phyloP scores from a whole-genome alignment of 1,284 basidiomycete species.

The Pseudozyma pruni region DNA sequence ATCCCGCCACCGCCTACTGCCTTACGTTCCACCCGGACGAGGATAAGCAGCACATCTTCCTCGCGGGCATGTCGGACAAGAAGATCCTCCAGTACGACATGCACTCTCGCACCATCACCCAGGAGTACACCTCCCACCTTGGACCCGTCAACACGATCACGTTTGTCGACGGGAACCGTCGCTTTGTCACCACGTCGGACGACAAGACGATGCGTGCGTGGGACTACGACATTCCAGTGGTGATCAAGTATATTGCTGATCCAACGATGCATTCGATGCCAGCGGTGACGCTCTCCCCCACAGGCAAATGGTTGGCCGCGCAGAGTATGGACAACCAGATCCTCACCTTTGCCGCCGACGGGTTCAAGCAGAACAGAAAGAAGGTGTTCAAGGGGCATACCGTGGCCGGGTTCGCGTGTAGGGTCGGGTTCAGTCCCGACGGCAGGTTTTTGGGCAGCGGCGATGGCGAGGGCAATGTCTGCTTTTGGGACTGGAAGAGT shows the following conservation, averaged over 20 bases:
- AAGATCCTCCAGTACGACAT: conserved; percentile 99
- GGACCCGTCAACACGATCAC: conserved; percentile 98
- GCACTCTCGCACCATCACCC: conserved; percentile 88
- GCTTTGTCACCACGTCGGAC: conserved; percentile 97
- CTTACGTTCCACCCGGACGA: conserved; percentile 94
- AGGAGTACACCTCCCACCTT: conserved; percentile 98
- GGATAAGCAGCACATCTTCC: conserved; percentile 94
- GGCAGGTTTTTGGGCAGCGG: conserved; percentile 97
- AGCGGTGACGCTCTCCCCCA: conserved; percentile 91
- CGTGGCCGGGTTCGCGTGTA: conserved; percentile 94
- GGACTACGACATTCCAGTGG: conserved; percentile 89
- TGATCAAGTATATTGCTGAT: conserved; percentile 99
- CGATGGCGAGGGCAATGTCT: conserved; percentile 91
- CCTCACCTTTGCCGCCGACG: conserved; percentile 91
- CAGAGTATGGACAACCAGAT: conserved; percentile 99
- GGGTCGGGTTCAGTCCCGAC: conserved; percentile 95
- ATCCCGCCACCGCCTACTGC: conserved; percentile 95
- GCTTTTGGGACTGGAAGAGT: conserved; percentile 99
- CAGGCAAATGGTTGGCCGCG: conserved; percentile 93
- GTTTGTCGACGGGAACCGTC: conserved; percentile 92
- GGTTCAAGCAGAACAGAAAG: conserved; percentile 95
- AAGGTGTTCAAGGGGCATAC: conserved; percentile 97
- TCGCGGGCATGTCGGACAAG: conserved; percentile 99
- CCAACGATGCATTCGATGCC: conserved; percentile 99
- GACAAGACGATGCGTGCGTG: conserved; percentile 99